Evolutionary conservation across 1,139 yeast species (phyloP), one percentile per base, ranked within the genome.

Genomic region (Spathaspora sp.): DNA sequence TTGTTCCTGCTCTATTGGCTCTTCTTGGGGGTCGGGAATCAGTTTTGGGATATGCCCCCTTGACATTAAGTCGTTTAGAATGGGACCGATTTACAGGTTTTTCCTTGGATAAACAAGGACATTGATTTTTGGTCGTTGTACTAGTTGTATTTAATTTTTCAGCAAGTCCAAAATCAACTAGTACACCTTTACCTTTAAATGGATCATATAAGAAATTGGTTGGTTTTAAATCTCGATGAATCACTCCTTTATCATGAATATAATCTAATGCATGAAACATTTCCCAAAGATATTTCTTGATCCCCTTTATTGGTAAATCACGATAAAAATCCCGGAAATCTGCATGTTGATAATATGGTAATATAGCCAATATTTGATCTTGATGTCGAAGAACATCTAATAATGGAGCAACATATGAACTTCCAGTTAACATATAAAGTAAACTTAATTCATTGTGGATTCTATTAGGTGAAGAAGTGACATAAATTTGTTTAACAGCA

Each of bases 1-100:
- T 78, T 0, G 99, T 95, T 2, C 99, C 99, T 1, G 99, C 99
- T 57, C 99, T 82, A 60, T 93, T 93, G 1, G 98, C 98, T 49
- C 99, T 76, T 58, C 96, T 78, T 1, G 95, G 90, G 1, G 96
- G 89, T 51, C 98, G 72, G 48, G 82, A 81, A 64, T 89, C 96
- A 54, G 85, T 85, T 58, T 86, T 87, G 6, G 90, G 86, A 58
- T 86, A 87, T 3, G 95, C 95, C 40, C 83, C 82, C 40, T 79
- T 72, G 39, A 73, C 61, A 48, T 72, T 72, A 39, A 71, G 58
- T 44, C 78, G 58, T 50, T 71, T 72, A 39, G 60, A 59, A 40
- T 64, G 64, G 2, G 65, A 52, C 26, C 67, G 56, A 43, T 56
- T 60, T 4, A 54, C 46, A 10, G 39, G 25, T 39, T 62, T 63